These are phyloP conservation scores for Candida anglica DNA, from an alignment of 805 yeast species.

Conservation along the genomic window DNA sequence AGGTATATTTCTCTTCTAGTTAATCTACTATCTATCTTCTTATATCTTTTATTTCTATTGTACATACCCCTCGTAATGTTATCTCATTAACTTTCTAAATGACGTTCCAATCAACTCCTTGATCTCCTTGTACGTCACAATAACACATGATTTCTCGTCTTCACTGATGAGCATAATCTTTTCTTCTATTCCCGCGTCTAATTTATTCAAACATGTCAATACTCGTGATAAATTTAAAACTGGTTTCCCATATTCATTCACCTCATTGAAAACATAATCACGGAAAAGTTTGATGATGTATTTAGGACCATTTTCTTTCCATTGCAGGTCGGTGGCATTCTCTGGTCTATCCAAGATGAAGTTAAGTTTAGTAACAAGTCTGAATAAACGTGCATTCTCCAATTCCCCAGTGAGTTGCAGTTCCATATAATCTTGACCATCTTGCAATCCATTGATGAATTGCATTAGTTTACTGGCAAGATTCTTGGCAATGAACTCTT, in stretches of 20 bases:
- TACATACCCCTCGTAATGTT: too few relatives aligned
- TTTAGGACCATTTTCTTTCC: conserved; percentile 75
- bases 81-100: conserved; percentile 54
- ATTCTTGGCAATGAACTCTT: conserved; percentile 17
- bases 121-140: conserved; percentile 81
- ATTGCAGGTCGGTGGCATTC: conserved; percentile 17
- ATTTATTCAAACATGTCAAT: conserved; percentile 71
- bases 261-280: conserved; percentile 83
- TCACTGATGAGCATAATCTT: conserved; percentile 72
- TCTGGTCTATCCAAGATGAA: conserved; percentile 62
- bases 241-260: conserved; percentile 73
- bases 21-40: too few relatives aligned
- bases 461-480: conserved; percentile 37
- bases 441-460: conserved; percentile 47
- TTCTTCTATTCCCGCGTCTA: conserved; percentile 91
- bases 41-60: too few relatives aligned
- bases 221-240: conserved; percentile 80
- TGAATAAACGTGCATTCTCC: conserved; percentile 83
- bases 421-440: conserved; percentile 56
- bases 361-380: conserved; percentile 77
- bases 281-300: conserved; percentile 63
- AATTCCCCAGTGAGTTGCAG: conserved; percentile 64
- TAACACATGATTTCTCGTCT: conserved; percentile 81
- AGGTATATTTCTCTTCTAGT: too few relatives aligned
- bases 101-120: conserved; percentile 66